phyloP scores from a whole-genome alignment of 352 stramenopile genomes.

The Pythium rishiriense region DNA sequence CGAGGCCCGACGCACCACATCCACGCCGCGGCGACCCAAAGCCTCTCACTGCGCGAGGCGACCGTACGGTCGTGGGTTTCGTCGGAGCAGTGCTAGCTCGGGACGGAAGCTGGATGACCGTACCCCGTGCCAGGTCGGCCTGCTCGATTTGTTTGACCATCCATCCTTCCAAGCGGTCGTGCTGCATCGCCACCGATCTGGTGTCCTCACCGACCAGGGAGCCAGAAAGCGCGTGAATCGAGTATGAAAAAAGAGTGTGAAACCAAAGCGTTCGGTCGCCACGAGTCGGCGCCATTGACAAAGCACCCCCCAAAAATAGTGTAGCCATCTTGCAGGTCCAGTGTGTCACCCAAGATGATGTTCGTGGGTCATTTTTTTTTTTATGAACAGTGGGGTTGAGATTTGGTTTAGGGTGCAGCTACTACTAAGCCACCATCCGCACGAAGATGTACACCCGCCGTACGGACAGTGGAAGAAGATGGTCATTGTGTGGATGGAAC shows the following conservation, averaged over 20 bases:
- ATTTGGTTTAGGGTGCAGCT: constrained; percentile 7
- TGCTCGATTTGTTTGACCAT: constrained; percentile 77
- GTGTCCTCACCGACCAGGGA: not conserved
- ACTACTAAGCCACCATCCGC: constrained; percentile 2
- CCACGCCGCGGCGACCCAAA: constrained; percentile 20
- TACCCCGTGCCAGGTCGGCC: constrained; percentile 64
- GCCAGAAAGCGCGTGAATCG: too few species aligned
- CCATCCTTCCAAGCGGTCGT: constrained; percentile 68
- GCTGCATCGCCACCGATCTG: constrained; percentile 43
- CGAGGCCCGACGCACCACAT: constrained; percentile 17
- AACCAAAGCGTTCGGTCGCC: not conserved
- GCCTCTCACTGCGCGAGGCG: constrained; percentile 8
- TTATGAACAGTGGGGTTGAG: not conserved
- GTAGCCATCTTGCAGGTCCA: constrained; percentile 10
- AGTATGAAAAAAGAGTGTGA: not conserved
- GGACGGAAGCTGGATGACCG: constrained; percentile 56
- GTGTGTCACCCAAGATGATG: not conserved
- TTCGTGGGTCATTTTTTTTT: not conserved
- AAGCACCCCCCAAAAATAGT: constrained; percentile 11
- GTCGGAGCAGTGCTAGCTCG: constrained; percentile 9
- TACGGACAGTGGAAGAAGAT: not conserved
- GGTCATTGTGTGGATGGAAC: not conserved
- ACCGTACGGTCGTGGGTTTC: constrained; percentile 6
- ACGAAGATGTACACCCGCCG: too few species aligned
- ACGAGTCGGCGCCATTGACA: not conserved